These are phyloP conservation scores for Beta lomatogona DNA, from an alignment of 179 eudicot genomes.

Conservation along the genomic window DNA sequence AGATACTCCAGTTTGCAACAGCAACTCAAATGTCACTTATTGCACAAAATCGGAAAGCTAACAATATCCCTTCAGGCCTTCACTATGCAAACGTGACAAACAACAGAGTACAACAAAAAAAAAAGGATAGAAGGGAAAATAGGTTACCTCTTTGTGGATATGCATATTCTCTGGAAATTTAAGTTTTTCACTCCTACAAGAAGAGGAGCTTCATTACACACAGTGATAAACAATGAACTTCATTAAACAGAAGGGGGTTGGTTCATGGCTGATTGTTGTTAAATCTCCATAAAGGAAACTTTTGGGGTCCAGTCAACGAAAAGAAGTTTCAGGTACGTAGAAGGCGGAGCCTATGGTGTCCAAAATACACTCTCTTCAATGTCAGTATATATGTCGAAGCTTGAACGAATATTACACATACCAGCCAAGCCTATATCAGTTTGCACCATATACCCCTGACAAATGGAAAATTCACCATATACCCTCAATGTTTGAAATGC, in stretches of 20 bases:
- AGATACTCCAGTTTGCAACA: not conserved
- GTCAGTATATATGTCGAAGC: not conserved
- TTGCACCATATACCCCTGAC: too few relatives aligned
- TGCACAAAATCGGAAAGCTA: not conserved
- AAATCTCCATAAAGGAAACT: not conserved
- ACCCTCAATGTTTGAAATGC: too few relatives aligned
- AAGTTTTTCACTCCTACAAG: constrained; percentile 77
- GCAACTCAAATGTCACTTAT: not conserved
- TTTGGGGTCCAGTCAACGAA: not conserved
- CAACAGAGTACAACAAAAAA: not conserved
- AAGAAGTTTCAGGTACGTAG: not conserved
- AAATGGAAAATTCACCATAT: too few relatives aligned
- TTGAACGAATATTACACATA: not conserved
- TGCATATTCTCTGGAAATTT: constrained; percentile 73
- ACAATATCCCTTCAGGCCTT: too few relatives aligned
- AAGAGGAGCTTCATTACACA: not conserved
- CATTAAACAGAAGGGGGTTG: not conserved
- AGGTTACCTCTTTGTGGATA: constrained; percentile 76
- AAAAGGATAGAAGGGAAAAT: not conserved
- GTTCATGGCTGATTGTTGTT: constrained; percentile 5
- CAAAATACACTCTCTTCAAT: not conserved
- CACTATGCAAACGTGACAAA: not conserved
- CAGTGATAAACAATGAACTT: constrained; percentile 9
- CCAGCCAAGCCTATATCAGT: constrained; percentile 2
- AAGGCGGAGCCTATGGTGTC: not conserved